Conservation (phyloP, 2,329 filamentous ascomycete species). For the Pyrenophora graminea region DNA sequence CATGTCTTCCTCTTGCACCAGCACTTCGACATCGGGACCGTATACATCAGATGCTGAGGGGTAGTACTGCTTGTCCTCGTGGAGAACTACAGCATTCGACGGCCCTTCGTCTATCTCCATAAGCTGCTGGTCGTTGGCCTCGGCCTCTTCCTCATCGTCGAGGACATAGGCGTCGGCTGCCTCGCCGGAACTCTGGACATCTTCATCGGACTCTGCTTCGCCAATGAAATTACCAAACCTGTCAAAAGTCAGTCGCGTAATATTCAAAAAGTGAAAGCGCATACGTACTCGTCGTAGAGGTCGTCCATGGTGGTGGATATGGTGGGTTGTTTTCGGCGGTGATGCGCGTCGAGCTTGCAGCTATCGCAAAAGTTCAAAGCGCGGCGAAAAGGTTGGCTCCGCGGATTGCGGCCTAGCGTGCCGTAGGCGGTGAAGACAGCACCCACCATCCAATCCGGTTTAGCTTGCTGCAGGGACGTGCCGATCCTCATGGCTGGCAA, state of each 20-base stretch:
- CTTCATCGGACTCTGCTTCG: slow-evolving; percentile 87
- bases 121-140: slow-evolving; percentile 72
- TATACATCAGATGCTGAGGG: slow-evolving; percentile 97
- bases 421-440: slow-evolving; percentile 25
- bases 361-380: slow-evolving; percentile 34
- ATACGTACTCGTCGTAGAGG: slow-evolving; percentile 84
- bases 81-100: slow-evolving; percentile 94
- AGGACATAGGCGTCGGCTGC: slow-evolving; percentile 79
- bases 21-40: slow-evolving; percentile 88
- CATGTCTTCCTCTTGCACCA: slow-evolving; percentile 96
- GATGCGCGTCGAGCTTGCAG: slow-evolving; percentile 30
- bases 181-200: slow-evolving; percentile 76
- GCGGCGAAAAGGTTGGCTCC: slow-evolving; percentile 21
- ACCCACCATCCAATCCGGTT: background rate
- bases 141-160: slow-evolving; percentile 57
- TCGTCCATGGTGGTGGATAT: slow-evolving; percentile 73
- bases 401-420: slow-evolving; percentile 15
- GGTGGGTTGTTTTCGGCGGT: slow-evolving; percentile 18
- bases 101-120: slow-evolving; percentile 95
- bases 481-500: background rate
- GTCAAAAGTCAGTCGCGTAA: slow-evolving; percentile 24
- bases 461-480: slow-evolving; percentile 21
- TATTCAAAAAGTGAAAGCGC: background rate
- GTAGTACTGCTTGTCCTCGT: slow-evolving; percentile 99
- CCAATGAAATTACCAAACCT: slow-evolving; percentile 99